Base-by-base conservation (phyloP, 1,139 yeast species). In the Zygosaccharomyces pseudobailii region DNA sequence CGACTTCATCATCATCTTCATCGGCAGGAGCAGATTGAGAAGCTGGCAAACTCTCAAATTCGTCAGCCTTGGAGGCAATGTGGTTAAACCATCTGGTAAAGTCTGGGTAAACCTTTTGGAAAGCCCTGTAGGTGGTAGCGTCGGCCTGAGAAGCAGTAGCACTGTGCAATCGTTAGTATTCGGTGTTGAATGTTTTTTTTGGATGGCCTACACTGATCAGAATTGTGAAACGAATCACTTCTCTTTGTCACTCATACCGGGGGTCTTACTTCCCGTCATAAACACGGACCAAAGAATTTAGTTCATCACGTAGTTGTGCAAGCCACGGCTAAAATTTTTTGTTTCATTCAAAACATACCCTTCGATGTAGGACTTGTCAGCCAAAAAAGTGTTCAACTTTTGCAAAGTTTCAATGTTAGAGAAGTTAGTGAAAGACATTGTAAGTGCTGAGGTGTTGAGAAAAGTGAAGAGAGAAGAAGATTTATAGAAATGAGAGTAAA, bases 71-170 rank as follows among this genome's bases (percentile, higher is more conserved):
- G 53, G 96, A 82, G 71, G 94, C 94, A 71, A 90, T 83, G 88
- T 89, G 97, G 84, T 87, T 87, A 81, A 85, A 88, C 97, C 97
- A 92, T 82, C 97, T 89, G 71, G 96, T 75, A 70, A 89, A 88
- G 74, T 87, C 84, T 73, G 97, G 96, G 87, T 74, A 90, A 74
- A 87, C 79, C 68, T 78, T 73, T 76, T 87, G 96, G 83, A 92
- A 90, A 73, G 96, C 92, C 80, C 87, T 82, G 94, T 82, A 85
- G 71, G 81, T 90, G 61, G 89, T 73, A 59, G 87, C 98, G 71
- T 92, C 97, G 70, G 96, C 97, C 78, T 88, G 96, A 64, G 97
- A 77, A 62, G 96, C 90, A 63, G 87, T 69, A 59, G 89, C 72
- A 72, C 95, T 87, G 44, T 33, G 37, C 25, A 43, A 25, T 39